These are phyloP conservation scores for Tilletia caries DNA, from an alignment of 1,284 basidiomycete species.

Conservation along the genomic window DNA sequence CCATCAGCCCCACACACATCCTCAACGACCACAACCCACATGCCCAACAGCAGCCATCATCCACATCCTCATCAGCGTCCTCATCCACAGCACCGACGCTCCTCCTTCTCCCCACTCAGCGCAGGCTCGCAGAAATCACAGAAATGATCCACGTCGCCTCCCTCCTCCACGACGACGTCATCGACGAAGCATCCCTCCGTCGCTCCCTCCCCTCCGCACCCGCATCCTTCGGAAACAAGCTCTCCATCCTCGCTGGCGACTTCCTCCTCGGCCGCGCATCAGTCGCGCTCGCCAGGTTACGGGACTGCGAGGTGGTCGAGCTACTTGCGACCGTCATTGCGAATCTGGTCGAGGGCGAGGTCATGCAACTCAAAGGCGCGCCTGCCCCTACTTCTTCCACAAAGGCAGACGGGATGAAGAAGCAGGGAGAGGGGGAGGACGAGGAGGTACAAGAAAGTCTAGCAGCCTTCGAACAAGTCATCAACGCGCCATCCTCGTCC, in stretches of 20 bases:
- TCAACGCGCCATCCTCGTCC: constrained; percentile 13
- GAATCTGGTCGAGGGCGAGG: constrained; percentile 94
- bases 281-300: constrained; percentile 79
- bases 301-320: constrained; percentile 85
- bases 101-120: constrained; percentile 72
- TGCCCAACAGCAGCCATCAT: constrained; percentile 65
- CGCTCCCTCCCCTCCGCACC: constrained; percentile 80
- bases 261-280: constrained; percentile 90
- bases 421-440: constrained; percentile 18
- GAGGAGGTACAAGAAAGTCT: constrained; percentile 12
- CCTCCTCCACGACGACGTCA: constrained; percentile 89
- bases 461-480: not conserved
- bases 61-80: not conserved
- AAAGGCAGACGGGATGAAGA: constrained; percentile 15
- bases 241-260: constrained; percentile 88
- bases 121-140: constrained; percentile 88
- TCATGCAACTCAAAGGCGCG: constrained; percentile 68
- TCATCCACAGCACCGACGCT: constrained; percentile 12
- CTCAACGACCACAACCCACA: constrained; percentile 78
- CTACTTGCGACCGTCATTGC: constrained; percentile 86
- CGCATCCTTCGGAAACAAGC: constrained; percentile 87
- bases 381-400: not conserved
- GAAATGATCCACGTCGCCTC: constrained; percentile 99
- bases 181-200: constrained; percentile 78
- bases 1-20: constrained; percentile 69